These are phyloP conservation scores for Meira miltonrushii DNA, from an alignment of 1,284 basidiomycete species.

Conservation along the genomic window DNA sequence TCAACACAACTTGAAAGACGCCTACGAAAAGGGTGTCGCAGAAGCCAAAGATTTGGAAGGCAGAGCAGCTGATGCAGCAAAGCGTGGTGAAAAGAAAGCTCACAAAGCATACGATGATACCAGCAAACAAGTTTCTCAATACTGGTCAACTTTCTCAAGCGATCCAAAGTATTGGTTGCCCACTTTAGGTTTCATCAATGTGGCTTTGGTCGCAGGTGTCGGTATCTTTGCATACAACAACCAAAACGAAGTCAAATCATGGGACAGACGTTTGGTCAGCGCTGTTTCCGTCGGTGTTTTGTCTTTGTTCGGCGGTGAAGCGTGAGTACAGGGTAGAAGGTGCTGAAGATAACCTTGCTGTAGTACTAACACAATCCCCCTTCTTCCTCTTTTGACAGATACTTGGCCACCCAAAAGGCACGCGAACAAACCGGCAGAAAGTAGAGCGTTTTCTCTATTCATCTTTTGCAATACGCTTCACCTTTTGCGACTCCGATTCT, in stretches of 20 bases:
- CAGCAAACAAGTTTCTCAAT: slow-evolving; percentile 24
- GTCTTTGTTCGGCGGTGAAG: slow-evolving; percentile 40
- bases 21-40: slow-evolving; percentile 18
- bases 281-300: slow-evolving; percentile 40
- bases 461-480: too few species aligned
- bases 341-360: not conserved
- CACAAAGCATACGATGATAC: slow-evolving; percentile 18
- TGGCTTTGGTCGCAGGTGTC: slow-evolving; percentile 41
- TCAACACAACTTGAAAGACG: slow-evolving; percentile 1
- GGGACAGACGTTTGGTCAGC: slow-evolving; percentile 39
- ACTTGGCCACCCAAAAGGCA: slow-evolving; percentile 33
- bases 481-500: too few species aligned
- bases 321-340: slow-evolving; percentile 14
- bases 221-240: slow-evolving; percentile 48
- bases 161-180: slow-evolving; percentile 48
- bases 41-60: slow-evolving; percentile 25
- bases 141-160: slow-evolving; percentile 38
- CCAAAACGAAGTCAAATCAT: slow-evolving; percentile 35
- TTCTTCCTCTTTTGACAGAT: slow-evolving; percentile 15
- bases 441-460: slow-evolving; percentile 7
- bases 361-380: not conserved
- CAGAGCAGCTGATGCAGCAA: slow-evolving; percentile 22
- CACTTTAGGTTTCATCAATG: slow-evolving; percentile 41
- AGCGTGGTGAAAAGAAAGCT: slow-evolving; percentile 39
- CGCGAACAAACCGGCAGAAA: slow-evolving; percentile 29